Percentiles rank a stretch among this genome's conserved stretches.
Evolutionary conservation across 1,284 basidiomycete species (phyloP).

Genomic region (Leccinum fuscescens): DNA sequence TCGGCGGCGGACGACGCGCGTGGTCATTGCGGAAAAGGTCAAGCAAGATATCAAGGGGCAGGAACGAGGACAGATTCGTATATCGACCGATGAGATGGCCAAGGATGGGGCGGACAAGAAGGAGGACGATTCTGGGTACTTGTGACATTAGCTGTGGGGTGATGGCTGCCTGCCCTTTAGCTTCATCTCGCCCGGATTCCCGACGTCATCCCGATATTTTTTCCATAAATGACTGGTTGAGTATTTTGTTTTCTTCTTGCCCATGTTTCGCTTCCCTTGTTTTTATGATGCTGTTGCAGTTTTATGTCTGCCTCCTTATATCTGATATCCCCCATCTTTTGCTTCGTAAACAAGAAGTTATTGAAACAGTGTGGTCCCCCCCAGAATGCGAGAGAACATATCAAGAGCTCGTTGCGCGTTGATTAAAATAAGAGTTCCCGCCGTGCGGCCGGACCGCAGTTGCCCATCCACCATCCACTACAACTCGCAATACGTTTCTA

Average conservation of each 20-base stretch:
- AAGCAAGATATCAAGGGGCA: slow-evolving; percentile 30
- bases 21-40: slow-evolving; percentile 43
- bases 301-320: neutral
- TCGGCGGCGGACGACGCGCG: slow-evolving; percentile 39
- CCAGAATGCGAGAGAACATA: neutral
- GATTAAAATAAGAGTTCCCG: too few relatives aligned
- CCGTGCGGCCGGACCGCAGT: too few relatives aligned
- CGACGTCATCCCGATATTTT: neutral
- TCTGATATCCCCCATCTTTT: neutral
- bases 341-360: neutral
- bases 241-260: neutral
- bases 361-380: neutral
- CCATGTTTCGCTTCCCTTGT: neutral
- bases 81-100: slow-evolving; percentile 19
- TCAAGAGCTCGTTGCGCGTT: too few relatives aligned
- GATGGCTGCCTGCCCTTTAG: neutral
- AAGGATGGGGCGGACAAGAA: slow-evolving; percentile 24
- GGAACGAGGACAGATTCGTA: slow-evolving; percentile 23
- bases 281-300: slow-evolving; percentile 6
- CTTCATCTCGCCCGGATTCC: neutral
- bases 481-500: too few relatives aligned
- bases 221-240: neutral
- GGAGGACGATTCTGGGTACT: slow-evolving; percentile 28
- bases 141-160: slow-evolving; percentile 17
- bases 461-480: too few relatives aligned